These are phyloP conservation scores for Lodderomyces elongisporus DNA, from an alignment of 1,139 yeast species.

Conservation along the genomic window DNA sequence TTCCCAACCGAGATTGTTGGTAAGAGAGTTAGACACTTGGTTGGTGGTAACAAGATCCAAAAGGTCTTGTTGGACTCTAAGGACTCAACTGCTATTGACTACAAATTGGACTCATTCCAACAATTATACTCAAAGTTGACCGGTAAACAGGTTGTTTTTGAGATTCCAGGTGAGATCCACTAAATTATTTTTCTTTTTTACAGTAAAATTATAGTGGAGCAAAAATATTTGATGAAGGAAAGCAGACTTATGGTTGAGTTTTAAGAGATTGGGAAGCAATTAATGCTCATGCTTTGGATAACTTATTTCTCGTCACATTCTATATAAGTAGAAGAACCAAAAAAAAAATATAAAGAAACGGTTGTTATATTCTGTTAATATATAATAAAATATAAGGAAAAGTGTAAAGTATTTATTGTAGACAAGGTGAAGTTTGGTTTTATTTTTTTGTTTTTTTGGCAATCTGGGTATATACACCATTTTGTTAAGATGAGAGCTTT, in stretches of 20 bases:
- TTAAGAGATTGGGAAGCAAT: too few species aligned
- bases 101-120: conserved; percentile 99
- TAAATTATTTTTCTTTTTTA: conserved; percentile 17
- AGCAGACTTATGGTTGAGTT: too few species aligned
- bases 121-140: conserved; percentile 97
- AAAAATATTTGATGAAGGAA: too few species aligned
- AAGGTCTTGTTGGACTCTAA: conserved; percentile 97
- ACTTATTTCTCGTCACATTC: too few species aligned
- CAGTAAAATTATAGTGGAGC: too few species aligned
- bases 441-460: background rate
- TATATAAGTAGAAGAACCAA: background rate
- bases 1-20: conserved; percentile 99
- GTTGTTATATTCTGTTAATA: conserved; percentile 2
- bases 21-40: conserved; percentile 98
- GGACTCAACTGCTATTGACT: conserved; percentile 96
- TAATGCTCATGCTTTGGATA: too few species aligned
- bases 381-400: conserved; percentile 1
- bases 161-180: conserved; percentile 72
- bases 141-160: conserved; percentile 99
- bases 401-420: background rate
- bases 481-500: too few species aligned
- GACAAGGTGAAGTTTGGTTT: background rate
- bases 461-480: too few species aligned
- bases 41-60: conserved; percentile 98
- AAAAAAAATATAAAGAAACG: background rate